phyloP scores from a whole-genome alignment of 805 yeast genomes.

The Wickerhamiella parazyma region DNA sequence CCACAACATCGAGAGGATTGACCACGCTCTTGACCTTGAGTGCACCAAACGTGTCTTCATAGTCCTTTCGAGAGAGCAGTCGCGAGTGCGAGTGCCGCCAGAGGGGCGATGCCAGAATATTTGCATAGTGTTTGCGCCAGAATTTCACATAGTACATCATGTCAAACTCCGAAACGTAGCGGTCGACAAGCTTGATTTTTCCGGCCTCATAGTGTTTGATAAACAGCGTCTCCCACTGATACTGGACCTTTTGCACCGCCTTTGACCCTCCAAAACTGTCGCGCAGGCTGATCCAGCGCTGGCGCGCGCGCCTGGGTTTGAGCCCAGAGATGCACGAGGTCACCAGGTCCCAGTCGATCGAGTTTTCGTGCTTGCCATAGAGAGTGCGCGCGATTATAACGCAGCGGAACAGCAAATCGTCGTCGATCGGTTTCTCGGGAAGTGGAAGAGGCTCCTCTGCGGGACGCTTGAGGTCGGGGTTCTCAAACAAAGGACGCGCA shows the following conservation, averaged over 20 bases:
- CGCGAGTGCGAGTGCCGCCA: slow-evolving; percentile 11
- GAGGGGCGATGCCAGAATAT: slow-evolving; percentile 17
- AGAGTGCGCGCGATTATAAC: slow-evolving; percentile 53
- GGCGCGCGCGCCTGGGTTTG: slow-evolving; percentile 35
- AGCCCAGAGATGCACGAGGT: slow-evolving; percentile 34
- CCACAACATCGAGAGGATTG: slow-evolving; percentile 29
- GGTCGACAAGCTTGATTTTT: slow-evolving; percentile 25
- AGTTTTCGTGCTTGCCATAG: slow-evolving; percentile 25
- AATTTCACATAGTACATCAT: slow-evolving; percentile 39
- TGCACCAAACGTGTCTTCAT: slow-evolving; percentile 27
- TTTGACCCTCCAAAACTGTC: slow-evolving; percentile 45
- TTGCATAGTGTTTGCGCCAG: slow-evolving; percentile 48
- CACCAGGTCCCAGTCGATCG: slow-evolving; percentile 53
- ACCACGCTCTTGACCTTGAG: slow-evolving; percentile 23
- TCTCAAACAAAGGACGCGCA: background rate
- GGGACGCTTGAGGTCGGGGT: background rate
- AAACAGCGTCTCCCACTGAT: slow-evolving; percentile 55
- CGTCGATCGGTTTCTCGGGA: slow-evolving; percentile 22
- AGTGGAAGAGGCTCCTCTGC: background rate
- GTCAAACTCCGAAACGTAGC: slow-evolving; percentile 33
- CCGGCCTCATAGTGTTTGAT: slow-evolving; percentile 46
- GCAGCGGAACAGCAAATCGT: slow-evolving; percentile 44
- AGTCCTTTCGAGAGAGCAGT: slow-evolving; percentile 35
- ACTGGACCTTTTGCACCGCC: slow-evolving; percentile 40
- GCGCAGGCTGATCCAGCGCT: slow-evolving; percentile 60